phyloP scores from a whole-genome alignment of 306 rosid species.

The Luffa aegyptiaca region DNA sequence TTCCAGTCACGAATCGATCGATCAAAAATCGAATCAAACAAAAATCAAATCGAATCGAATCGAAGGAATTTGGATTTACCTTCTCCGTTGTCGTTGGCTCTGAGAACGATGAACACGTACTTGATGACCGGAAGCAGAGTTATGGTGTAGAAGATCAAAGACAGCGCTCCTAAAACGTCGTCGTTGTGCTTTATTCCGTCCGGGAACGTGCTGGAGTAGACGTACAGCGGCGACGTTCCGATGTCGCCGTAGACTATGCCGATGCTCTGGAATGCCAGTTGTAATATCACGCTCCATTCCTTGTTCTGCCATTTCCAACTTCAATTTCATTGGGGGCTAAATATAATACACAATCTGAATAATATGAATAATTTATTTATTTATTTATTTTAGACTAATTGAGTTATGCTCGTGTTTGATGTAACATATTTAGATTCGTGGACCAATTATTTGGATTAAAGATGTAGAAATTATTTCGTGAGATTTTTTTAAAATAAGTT shows the following conservation, averaged over 20 bases:
- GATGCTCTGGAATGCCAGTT: conserved; percentile 20
- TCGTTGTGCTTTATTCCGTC: conserved; percentile 13
- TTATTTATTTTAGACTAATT: too few relatives aligned
- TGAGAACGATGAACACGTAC: conserved; percentile 21
- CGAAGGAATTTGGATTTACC: background rate
- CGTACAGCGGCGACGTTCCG: conserved; percentile 26
- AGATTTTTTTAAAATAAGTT: too few relatives aligned
- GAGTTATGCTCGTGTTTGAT: too few relatives aligned
- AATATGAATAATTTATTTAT: too few relatives aligned
- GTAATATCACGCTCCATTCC: conserved; percentile 11
- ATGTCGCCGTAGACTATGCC: conserved; percentile 24
- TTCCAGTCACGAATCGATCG: background rate
- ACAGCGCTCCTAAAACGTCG: conserved; percentile 18
- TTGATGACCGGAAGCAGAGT: conserved; percentile 20
- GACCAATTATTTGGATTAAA: too few relatives aligned
- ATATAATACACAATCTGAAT: too few relatives aligned
- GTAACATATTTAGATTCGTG: too few relatives aligned
- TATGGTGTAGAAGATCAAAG: conserved; percentile 17
- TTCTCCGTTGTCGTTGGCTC: conserved; percentile 23
- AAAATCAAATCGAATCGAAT: too few relatives aligned
- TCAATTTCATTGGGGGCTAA: too few relatives aligned
- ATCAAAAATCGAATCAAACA: background rate
- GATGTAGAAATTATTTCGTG: too few relatives aligned
- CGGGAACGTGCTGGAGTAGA: conserved; percentile 15
- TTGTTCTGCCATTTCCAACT: background rate